phyloP scores from a whole-genome alignment of 352 stramenopile species.

The Pythium biforme region DNA sequence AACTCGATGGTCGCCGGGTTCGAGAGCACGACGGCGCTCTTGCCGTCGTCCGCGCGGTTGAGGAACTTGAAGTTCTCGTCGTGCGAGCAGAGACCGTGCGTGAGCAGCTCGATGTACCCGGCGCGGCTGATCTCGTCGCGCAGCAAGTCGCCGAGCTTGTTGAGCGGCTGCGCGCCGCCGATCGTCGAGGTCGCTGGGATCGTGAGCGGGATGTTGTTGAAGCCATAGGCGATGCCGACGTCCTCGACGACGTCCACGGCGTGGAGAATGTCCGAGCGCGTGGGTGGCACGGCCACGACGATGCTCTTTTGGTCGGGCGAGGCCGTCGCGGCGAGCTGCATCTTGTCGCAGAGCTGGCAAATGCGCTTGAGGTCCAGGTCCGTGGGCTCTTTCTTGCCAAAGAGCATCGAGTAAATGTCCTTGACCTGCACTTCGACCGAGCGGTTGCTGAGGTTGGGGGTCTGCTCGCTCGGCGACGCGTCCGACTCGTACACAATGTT shows the following conservation, averaged over 20 bases:
- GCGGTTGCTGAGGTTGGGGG: constrained; percentile 92
- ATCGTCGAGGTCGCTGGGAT: constrained; percentile 96
- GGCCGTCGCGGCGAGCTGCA: constrained; percentile 94
- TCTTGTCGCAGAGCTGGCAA: constrained; percentile 96
- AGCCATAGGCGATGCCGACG: constrained; percentile 99
- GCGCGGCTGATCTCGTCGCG: constrained; percentile 97
- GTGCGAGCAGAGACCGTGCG: constrained; percentile 96
- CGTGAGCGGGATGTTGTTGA: constrained; percentile 98
- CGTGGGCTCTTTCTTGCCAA: constrained; percentile 68
- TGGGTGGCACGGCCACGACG: constrained; percentile 95
- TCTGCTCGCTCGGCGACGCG: constrained; percentile 70
- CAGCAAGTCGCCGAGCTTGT: constrained; percentile 97
- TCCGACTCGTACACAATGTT: constrained; percentile 95
- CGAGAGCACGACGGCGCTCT: constrained; percentile 92
- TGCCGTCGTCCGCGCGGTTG: constrained; percentile 76
- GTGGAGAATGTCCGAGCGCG: constrained; percentile 98
- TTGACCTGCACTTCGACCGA: constrained; percentile 83
- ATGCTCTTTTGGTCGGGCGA: constrained; percentile 71
- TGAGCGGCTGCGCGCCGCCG: constrained; percentile 95
- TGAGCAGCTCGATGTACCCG: constrained; percentile 98
- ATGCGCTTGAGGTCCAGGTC: constrained; percentile 89
- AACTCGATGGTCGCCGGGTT: constrained; percentile 99
- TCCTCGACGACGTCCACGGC: constrained; percentile 99
- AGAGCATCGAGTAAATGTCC: constrained; percentile 89
- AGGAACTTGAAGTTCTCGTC: constrained; percentile 98